phyloP scores from a whole-genome alignment of 257 asterid genomes.

The Ballota nigra region DNA sequence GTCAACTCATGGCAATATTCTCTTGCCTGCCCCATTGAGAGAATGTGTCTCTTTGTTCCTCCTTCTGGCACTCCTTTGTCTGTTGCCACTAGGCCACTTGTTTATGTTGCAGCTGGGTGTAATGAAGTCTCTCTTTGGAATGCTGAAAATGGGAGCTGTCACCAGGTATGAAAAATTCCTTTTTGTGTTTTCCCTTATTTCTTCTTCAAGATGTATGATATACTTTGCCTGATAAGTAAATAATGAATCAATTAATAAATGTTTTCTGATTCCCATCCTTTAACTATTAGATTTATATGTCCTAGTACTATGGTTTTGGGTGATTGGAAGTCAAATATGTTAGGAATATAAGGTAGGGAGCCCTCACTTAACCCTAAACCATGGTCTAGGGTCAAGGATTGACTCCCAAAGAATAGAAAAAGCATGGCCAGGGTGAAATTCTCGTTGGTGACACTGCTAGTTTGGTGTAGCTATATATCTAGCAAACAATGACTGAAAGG shows the following conservation, averaged over 20 bases:
- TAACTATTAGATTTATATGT: slow-evolving; percentile 5
- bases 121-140: slow-evolving; percentile 98
- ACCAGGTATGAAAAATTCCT: slow-evolving; percentile 61
- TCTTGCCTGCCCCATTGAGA: slow-evolving; percentile 78
- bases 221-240: slow-evolving; percentile 3
- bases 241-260: not conserved
- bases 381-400: no score
- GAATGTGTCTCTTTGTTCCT: slow-evolving; percentile 91
- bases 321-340: slow-evolving; percentile 6
- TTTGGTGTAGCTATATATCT: slow-evolving; percentile 9
- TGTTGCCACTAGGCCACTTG: slow-evolving; percentile 84
- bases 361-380: not conserved
- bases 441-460: slow-evolving; percentile 6
- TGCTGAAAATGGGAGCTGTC: slow-evolving; percentile 98
- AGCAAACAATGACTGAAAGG: slow-evolving; percentile 8
- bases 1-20: slow-evolving; percentile 94
- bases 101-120: slow-evolving; percentile 96
- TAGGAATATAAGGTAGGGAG: not conserved
- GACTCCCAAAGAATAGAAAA: not conserved
- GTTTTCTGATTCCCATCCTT: slow-evolving; percentile 10
- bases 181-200: slow-evolving; percentile 9
- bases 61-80: slow-evolving; percentile 80
- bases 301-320: slow-evolving; percentile 4
- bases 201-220: slow-evolving; percentile 1
- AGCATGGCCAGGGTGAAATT: not conserved